Conservation (phyloP, 2,329 filamentous ascomycete genomes). For the Piedraia hortae region DNA sequence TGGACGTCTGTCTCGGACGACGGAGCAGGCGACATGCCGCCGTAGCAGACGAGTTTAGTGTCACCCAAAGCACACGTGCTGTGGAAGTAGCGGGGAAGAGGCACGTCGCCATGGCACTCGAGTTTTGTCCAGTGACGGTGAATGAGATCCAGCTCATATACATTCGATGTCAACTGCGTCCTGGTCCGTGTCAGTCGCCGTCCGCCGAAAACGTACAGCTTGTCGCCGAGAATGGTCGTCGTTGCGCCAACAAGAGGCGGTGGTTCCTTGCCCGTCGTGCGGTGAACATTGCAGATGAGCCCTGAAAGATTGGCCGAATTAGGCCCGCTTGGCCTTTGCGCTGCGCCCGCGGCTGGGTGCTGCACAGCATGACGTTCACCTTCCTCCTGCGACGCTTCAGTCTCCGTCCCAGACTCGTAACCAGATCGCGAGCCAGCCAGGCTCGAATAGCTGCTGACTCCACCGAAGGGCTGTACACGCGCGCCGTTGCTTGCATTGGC, state of each 20-base stretch:
- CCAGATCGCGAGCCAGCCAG: slow-evolving; percentile 16
- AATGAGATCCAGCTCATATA: slow-evolving; percentile 84
- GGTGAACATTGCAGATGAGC: slow-evolving; percentile 39
- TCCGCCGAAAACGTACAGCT: slow-evolving; percentile 88
- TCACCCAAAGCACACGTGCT: slow-evolving; percentile 84
- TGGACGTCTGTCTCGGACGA: slow-evolving; percentile 43
- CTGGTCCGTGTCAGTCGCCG: slow-evolving; percentile 60
- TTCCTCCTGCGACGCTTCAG: slow-evolving; percentile 9
- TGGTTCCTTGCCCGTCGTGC: slow-evolving; percentile 77
- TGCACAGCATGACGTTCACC: slow-evolving; percentile 24
- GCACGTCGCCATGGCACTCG: slow-evolving; percentile 58
- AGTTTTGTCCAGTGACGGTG: slow-evolving; percentile 80
- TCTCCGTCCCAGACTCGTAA: slow-evolving; percentile 16
- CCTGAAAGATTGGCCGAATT: slow-evolving; percentile 30
- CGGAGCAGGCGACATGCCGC: slow-evolving; percentile 64
- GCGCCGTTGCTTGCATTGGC: slow-evolving; percentile 12
- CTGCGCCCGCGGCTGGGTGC: slow-evolving; percentile 14
- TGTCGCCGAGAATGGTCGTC: slow-evolving; percentile 82
- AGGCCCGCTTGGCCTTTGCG: slow-evolving; percentile 12
- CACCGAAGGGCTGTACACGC: slow-evolving; percentile 14
- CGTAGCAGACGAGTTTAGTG: slow-evolving; percentile 90
- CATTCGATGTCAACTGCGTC: slow-evolving; percentile 60
- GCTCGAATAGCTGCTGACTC: slow-evolving; percentile 21
- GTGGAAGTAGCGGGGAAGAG: slow-evolving; percentile 85
- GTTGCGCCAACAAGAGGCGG: slow-evolving; percentile 81